Conservation (phyloP, 23 red algal species). For the Pyropia haitanensis region DNA sequence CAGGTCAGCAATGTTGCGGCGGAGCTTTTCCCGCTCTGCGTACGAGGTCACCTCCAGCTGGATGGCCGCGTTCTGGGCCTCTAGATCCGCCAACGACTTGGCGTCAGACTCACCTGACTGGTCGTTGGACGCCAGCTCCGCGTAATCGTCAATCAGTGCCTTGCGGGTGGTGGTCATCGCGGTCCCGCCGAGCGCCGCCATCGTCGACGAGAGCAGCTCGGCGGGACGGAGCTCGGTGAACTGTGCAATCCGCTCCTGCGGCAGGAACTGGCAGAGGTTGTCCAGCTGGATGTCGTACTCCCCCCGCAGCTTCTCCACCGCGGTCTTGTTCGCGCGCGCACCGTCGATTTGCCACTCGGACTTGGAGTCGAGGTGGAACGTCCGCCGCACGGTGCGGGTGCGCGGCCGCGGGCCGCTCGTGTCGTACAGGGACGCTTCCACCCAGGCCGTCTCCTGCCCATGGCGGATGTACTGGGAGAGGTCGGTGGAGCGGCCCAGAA, state of each 20-base stretch:
- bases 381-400: constrained; percentile 11
- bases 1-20: constrained; percentile 23
- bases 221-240: constrained; percentile 54
- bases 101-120: constrained; percentile 10
- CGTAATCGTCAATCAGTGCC: constrained; percentile 27
- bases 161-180: constrained; percentile 19
- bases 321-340: constrained; percentile 2
- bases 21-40: constrained; percentile 25
- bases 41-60: constrained; percentile 47
- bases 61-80: constrained; percentile 39
- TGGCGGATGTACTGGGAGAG: constrained; percentile 67
- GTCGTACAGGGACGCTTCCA: constrained; percentile 72
- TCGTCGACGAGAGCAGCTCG: constrained; percentile 55
- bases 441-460: constrained; percentile 38
- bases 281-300: constrained; percentile 93
- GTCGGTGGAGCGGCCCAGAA: constrained; percentile 55
- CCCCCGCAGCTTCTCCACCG: constrained; percentile 27
- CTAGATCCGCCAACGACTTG: constrained; percentile 24
- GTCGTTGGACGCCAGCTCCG: constrained; percentile 4
- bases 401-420: constrained; percentile 7
- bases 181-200: constrained; percentile 54
- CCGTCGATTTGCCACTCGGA: constrained; percentile 56
- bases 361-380: constrained; percentile 41
- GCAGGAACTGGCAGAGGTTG: constrained; percentile 92
- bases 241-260: constrained; percentile 85